These are phyloP conservation scores for Podospora australis DNA, from an alignment of 495 filamentous ascomycete genomes.

Conservation along the genomic window DNA sequence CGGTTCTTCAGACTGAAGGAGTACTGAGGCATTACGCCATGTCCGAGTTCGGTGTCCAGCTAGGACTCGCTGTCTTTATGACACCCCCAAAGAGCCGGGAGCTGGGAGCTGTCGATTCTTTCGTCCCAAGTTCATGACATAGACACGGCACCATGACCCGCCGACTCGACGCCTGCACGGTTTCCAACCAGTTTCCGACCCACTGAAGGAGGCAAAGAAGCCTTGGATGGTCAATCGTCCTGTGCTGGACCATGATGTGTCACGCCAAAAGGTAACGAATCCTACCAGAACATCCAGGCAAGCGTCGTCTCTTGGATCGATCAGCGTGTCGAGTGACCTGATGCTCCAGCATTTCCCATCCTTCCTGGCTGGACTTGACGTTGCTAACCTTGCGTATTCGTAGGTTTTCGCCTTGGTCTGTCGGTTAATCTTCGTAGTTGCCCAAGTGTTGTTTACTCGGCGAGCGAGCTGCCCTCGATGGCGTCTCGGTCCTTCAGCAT, in stretches of 20 bases:
- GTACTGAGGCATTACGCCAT: too few relatives aligned
- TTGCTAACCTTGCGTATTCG: neutral
- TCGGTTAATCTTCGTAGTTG: too few relatives aligned
- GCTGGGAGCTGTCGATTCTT: neutral
- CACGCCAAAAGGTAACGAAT: neutral
- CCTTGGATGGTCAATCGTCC: conserved; percentile 1
- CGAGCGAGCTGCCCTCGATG: conserved; percentile 3
- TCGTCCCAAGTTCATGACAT: conserved; percentile 4
- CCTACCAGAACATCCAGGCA: neutral
- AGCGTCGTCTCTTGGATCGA: neutral
- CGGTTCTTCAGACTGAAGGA: too few relatives aligned
- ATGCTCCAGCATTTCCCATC: neutral
- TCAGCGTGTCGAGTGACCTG: neutral
- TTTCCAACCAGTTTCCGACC: conserved; percentile 1
- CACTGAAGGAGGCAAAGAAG: conserved; percentile 1
- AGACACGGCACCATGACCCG: neutral
- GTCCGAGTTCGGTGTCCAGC: too few relatives aligned
- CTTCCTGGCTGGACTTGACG: neutral
- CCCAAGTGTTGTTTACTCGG: neutral
- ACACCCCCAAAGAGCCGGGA: neutral
- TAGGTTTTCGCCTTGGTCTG: neutral
- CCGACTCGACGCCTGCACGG: neutral
- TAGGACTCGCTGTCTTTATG: too few relatives aligned
- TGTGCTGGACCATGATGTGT: neutral
- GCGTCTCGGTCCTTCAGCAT: conserved; percentile 3